These are phyloP conservation scores for Ophiostoma australiae DNA, from an alignment of 2,329 filamentous ascomycete species.

Conservation along the genomic window DNA sequence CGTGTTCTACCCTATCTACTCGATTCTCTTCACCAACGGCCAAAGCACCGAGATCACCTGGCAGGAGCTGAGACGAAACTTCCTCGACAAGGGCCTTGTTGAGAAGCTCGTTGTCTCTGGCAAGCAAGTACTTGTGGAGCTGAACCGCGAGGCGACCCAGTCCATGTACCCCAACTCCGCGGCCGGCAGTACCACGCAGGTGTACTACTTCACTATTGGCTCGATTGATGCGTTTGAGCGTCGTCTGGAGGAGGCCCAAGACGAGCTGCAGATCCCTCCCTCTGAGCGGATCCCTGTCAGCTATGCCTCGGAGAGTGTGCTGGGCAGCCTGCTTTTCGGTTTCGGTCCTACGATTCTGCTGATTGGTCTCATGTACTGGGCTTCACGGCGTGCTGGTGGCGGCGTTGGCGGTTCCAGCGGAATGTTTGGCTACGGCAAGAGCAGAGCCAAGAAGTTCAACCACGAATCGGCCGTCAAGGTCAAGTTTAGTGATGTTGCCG, in stretches of 20 bases:
- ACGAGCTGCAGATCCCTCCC: slow-evolving; percentile 77
- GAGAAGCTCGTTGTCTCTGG: slow-evolving; percentile 83
- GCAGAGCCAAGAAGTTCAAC: slow-evolving; percentile 94
- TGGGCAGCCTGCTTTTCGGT: slow-evolving; percentile 64
- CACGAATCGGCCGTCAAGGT: slow-evolving; percentile 94
- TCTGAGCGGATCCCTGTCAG: slow-evolving; percentile 90
- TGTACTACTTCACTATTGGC: slow-evolving; percentile 93
- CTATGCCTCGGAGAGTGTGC: slow-evolving; percentile 72
- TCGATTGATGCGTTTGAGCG: slow-evolving; percentile 90
- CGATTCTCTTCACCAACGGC: slow-evolving; percentile 42
- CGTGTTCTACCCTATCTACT: slow-evolving; percentile 42
- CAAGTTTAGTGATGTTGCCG: slow-evolving; percentile 94
- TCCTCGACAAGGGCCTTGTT: slow-evolving; percentile 92
- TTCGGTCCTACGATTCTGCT: slow-evolving; percentile 86
- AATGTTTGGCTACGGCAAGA: slow-evolving; percentile 94
- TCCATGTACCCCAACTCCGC: slow-evolving; percentile 71
- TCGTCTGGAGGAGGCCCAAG: slow-evolving; percentile 80
- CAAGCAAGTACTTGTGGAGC: slow-evolving; percentile 66
- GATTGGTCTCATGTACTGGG: slow-evolving; percentile 75
- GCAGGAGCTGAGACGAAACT: slow-evolving; percentile 92
- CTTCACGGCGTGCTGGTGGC: slow-evolving; percentile 63
- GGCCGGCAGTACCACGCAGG: slow-evolving; percentile 62
- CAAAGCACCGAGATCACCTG: slow-evolving; percentile 77
- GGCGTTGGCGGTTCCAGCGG: slow-evolving; percentile 63
- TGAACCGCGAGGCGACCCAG: slow-evolving; percentile 69